phyloP scores from a whole-genome alignment of 805 yeast species.

The Aciculoconidium aculeatum region DNA sequence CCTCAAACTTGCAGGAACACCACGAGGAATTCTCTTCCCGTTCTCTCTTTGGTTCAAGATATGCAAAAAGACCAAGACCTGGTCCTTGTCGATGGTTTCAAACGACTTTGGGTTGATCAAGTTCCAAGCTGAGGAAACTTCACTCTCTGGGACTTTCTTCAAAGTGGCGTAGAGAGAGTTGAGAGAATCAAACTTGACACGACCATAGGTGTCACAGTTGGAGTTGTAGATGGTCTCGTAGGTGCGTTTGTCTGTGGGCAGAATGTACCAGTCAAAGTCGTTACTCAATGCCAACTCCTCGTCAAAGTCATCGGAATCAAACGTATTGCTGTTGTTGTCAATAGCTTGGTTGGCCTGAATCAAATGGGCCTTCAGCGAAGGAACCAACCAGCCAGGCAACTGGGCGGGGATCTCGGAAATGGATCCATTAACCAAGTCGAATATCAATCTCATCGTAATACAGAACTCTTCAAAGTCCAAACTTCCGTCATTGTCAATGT shows the following conservation, averaged over 20 bases:
- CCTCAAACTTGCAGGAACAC: slow-evolving; percentile 89
- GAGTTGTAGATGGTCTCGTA: slow-evolving; percentile 75
- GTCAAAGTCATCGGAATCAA: slow-evolving; percentile 44
- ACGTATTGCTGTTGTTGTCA: slow-evolving; percentile 18
- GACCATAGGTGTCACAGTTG: slow-evolving; percentile 72
- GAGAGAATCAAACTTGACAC: slow-evolving; percentile 70
- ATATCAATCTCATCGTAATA: slow-evolving; percentile 92
- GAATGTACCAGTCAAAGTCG: slow-evolving; percentile 93
- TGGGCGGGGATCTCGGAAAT: slow-evolving; percentile 53
- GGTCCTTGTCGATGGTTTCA: slow-evolving; percentile 90
- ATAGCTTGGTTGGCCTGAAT: slow-evolving; percentile 79
- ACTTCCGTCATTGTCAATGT: slow-evolving; percentile 85
- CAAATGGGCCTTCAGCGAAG: slow-evolving; percentile 80
- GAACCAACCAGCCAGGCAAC: slow-evolving; percentile 90
- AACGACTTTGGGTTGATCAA: slow-evolving; percentile 85
- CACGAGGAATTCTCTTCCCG: slow-evolving; percentile 79
- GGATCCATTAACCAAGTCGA: slow-evolving; percentile 79
- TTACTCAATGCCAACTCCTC: slow-evolving; percentile 56
- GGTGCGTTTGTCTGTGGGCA: slow-evolving; percentile 75
- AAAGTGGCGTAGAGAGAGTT: slow-evolving; percentile 64
- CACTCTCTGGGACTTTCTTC: slow-evolving; percentile 71
- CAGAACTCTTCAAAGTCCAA: slow-evolving; percentile 97
- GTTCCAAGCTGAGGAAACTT: slow-evolving; percentile 89
- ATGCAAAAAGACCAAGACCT: slow-evolving; percentile 82
- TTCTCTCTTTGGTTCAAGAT: slow-evolving; percentile 85